Evolutionary conservation across 2,329 filamentous ascomycete species (phyloP).

Genomic region (Neurospora crassa): DNA sequence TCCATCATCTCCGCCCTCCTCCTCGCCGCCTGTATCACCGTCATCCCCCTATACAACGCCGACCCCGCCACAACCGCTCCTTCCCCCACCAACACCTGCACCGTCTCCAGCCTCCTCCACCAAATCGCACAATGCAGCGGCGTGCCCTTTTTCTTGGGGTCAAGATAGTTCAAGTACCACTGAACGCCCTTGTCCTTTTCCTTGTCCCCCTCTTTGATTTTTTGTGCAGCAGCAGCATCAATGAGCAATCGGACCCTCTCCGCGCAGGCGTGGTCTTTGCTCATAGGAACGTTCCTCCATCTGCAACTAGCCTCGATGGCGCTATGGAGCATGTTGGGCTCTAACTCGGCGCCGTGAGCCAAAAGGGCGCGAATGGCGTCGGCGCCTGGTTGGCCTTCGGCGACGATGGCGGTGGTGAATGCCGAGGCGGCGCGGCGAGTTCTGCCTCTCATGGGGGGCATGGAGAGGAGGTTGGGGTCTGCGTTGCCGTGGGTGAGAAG

Average conservation of each 20-base stretch:
- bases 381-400: neutral
- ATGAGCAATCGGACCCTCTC: neutral
- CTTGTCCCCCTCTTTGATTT: neutral
- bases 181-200: fast-evolving
- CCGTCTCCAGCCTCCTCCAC: neutral
- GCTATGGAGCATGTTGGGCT: neutral
- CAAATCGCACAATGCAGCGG: neutral
- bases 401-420: neutral
- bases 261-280: neutral
- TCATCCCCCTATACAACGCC: neutral
- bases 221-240: neutral
- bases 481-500: neutral
- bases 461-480: neutral
- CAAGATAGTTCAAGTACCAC: neutral
- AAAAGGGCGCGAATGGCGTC: neutral
- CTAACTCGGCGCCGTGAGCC: neutral
- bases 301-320: neutral
- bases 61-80: neutral
- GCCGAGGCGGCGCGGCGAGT: neutral
- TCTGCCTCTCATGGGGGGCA: neutral
- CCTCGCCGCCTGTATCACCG: neutral
- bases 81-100: neutral
- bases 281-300: neutral
- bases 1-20: neutral
- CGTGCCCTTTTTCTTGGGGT: neutral